Base-by-base conservation (phyloP, 805 yeast species). In the Ogataea zsoltii region DNA sequence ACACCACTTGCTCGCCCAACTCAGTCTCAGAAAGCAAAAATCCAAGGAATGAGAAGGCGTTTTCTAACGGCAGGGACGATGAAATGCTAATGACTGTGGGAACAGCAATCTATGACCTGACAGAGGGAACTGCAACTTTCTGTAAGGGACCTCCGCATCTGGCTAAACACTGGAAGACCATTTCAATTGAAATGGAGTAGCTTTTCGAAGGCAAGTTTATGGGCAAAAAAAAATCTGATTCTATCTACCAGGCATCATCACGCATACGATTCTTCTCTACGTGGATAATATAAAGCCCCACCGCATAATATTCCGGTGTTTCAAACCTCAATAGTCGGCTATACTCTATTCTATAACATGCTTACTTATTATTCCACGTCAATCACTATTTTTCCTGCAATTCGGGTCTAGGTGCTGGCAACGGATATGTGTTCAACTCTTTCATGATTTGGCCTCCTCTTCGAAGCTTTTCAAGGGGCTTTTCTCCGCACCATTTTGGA, bases 131-230 rank as follows among this genome's bases (percentile, higher is more conserved):
- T 7, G 49, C 45, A 7, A 41, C 41, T 7, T 41, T 45, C 28
- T 45, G 49, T 25, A 45, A 45, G 25, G 45, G 49, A 14, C 49
- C 49, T 28, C 49, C 49, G 13, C 45, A 45, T 35, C 19, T 42
- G 17, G 49, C 45, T 3, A 45, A 15, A 18, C 13, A 33, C 14
- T 45, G 49, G 49, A 41, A 40, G 23, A 34, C 45, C 23, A 33
- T 41, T 26, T 17, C 34, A 29, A 45, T 45, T 29, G 38, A 45
- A 12, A 45, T 45, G 49, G 49, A 45, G 25, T 29, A 29, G 13
- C 16, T 16, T n/a, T n/a, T n/a, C n/a, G n/a, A n/a, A n/a, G n/a
- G n/a, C n/a, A n/a, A n/a, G n/a, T n/a, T n/a, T n/a, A n/a, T n/a
- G n/a, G n/a, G n/a, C n/a, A n/a, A n/a, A n/a, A n/a, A n/a, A n/a